Conservation (phyloP, 805 yeast species). For the Monosporozyma aquatica region DNA sequence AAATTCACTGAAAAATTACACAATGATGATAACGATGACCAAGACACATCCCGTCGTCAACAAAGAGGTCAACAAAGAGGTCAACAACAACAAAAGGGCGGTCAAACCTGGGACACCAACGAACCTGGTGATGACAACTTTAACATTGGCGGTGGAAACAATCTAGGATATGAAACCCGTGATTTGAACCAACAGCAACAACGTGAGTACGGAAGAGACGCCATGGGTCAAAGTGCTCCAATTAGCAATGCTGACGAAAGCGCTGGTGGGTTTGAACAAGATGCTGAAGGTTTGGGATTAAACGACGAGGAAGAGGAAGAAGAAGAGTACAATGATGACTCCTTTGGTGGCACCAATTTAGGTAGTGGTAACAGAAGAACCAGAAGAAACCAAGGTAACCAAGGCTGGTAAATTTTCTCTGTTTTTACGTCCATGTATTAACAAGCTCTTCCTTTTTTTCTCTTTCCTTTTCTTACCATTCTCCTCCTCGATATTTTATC, state of each 20-base stretch:
- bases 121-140: slow-evolving; percentile 1
- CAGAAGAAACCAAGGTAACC: neutral
- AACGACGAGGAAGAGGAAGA: neutral
- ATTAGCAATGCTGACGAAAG: too few relatives aligned
- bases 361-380: slow-evolving; percentile 1
- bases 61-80: slow-evolving; percentile 8
- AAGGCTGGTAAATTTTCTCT: slow-evolving; percentile 1
- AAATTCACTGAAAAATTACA: slow-evolving; percentile 27
- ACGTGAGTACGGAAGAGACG: slow-evolving; percentile 2
- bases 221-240: slow-evolving; percentile 1
- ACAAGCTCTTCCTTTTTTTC: neutral
- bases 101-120: neutral
- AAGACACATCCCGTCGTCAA: slow-evolving; percentile 6
- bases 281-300: slow-evolving; percentile 1
- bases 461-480: neutral
- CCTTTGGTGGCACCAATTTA: neutral
- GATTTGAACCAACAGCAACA: neutral
- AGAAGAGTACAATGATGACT: neutral
- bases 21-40: slow-evolving; percentile 15
- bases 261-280: neutral
- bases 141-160: neutral
- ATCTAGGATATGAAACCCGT: slow-evolving; percentile 2
- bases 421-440: neutral
- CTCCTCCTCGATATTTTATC: too few relatives aligned
- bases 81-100: slow-evolving; percentile 1